phyloP scores from a whole-genome alignment of 805 yeast species.

The Vanderwaltozyma yarrowii region DNA sequence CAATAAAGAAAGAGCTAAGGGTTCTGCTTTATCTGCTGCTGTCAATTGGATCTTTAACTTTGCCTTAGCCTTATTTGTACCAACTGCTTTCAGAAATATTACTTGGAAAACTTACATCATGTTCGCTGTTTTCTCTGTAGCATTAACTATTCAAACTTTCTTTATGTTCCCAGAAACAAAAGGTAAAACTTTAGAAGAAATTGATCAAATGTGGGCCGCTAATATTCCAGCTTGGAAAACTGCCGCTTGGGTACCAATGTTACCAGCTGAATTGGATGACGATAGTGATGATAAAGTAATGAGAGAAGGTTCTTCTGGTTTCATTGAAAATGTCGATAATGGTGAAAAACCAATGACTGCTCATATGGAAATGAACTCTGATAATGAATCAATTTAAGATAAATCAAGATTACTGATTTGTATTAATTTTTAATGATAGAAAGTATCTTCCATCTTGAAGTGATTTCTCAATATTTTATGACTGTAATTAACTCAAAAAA shows the following conservation, averaged over 20 bases:
- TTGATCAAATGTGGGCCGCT: slow-evolving; percentile 35
- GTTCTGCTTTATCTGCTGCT: slow-evolving; percentile 54
- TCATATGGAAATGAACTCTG: not conserved
- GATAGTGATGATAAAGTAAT: slow-evolving; percentile 54
- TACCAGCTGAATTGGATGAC: not conserved
- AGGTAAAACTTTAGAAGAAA: slow-evolving; percentile 65
- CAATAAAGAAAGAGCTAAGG: slow-evolving; percentile 60
- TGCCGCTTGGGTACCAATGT: not conserved
- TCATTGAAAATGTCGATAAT: not conserved
- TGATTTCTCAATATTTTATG: not conserved
- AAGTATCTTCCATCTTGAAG: not conserved
- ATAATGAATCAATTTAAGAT: not conserved
- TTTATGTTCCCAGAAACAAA: slow-evolving; percentile 71
- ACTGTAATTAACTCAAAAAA: not conserved
- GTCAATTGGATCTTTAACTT: slow-evolving; percentile 59
- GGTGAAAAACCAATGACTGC: not conserved
- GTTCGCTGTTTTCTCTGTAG: slow-evolving; percentile 43
- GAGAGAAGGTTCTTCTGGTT: too few relatives aligned
- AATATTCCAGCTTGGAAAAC: slow-evolving; percentile 5
- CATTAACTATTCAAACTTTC: slow-evolving; percentile 34
- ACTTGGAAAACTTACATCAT: slow-evolving; percentile 50
- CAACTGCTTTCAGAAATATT: slow-evolving; percentile 30
- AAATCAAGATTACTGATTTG: too few relatives aligned
- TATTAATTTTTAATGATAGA: too few relatives aligned
- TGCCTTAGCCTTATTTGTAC: slow-evolving; percentile 58